Percentiles rank a stretch among this genome's conserved stretches.
Evolutionary conservation across 2,329 filamentous ascomycete species (phyloP).

Genomic region (Onygenales sp.): DNA sequence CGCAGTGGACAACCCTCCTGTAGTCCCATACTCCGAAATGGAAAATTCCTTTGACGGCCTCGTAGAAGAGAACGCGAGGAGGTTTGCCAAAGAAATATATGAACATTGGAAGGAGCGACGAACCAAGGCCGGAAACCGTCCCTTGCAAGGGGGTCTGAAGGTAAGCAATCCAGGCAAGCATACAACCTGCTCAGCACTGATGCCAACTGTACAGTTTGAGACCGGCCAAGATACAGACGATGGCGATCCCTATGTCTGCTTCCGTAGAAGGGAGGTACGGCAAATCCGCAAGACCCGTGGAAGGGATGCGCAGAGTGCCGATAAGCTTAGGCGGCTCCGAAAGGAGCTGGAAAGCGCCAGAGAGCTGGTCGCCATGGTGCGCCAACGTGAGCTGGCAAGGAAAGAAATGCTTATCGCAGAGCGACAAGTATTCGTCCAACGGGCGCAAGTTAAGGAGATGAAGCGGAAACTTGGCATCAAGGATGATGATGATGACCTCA

Average conservation of each 20-base stretch:
- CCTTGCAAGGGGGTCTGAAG: conserved; percentile 71
- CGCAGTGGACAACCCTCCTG: conserved; percentile 76
- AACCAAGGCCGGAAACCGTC: conserved; percentile 55
- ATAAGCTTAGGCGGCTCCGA: conserved; percentile 86
- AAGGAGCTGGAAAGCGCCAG: conserved; percentile 85
- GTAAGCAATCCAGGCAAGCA: conserved; percentile 20
- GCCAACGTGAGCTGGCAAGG: conserved; percentile 69
- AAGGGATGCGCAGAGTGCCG: conserved; percentile 84
- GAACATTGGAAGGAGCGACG: conserved; percentile 77
- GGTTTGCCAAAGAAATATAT: conserved; percentile 69
- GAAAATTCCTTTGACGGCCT: conserved; percentile 56
- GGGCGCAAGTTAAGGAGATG: conserved; percentile 71
- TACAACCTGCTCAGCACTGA: background rate
- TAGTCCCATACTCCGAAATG: conserved; percentile 65
- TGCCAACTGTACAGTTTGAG: conserved; percentile 52
- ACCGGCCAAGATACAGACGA: conserved; percentile 91
- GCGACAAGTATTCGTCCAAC: conserved; percentile 70
- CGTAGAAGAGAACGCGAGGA: conserved; percentile 44
- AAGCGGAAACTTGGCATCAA: conserved; percentile 86
- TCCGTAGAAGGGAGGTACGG: conserved; percentile 86
- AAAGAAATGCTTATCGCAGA: conserved; percentile 68
- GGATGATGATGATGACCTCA: conserved; percentile 83
- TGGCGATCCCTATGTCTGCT: conserved; percentile 94
- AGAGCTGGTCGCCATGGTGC: conserved; percentile 66
- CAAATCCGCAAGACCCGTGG: conserved; percentile 91